phyloP scores from a whole-genome alignment of 257 asterid species.

The Scutellaria baicalensis region DNA sequence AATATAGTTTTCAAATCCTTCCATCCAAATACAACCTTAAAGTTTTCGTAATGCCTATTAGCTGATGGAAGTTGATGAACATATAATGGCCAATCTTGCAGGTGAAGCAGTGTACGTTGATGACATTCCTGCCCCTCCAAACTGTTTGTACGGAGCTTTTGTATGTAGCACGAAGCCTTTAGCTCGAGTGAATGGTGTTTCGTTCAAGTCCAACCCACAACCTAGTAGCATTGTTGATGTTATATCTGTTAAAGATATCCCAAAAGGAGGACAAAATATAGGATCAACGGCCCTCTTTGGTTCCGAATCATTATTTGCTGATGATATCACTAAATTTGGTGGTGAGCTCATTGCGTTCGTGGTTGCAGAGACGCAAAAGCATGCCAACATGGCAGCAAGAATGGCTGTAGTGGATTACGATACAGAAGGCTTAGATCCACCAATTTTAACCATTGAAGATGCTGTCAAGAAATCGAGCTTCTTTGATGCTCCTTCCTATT shows the following conservation, averaged over 20 bases:
- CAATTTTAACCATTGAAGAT: slow-evolving; percentile 68
- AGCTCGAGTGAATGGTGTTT: slow-evolving; percentile 14
- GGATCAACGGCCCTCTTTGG: background rate
- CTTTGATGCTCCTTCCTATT: slow-evolving; percentile 36
- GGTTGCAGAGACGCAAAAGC: slow-evolving; percentile 53
- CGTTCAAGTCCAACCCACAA: background rate
- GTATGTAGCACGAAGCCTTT: slow-evolving; percentile 13
- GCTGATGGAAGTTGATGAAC: too few relatives aligned
- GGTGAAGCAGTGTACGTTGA: slow-evolving; percentile 14
- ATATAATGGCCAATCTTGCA: background rate
- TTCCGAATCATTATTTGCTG: slow-evolving; percentile 10
- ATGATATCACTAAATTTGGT: background rate
- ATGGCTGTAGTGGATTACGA: slow-evolving; percentile 47
- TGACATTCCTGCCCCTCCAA: slow-evolving; percentile 17
- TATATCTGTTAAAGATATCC: slow-evolving; percentile 18
- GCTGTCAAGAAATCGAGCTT: slow-evolving; percentile 58
- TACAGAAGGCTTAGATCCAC: slow-evolving; percentile 42
- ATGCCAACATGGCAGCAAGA: slow-evolving; percentile 57
- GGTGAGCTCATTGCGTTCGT: slow-evolving; percentile 15
- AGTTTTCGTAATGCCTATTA: too few relatives aligned
- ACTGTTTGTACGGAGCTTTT: slow-evolving; percentile 13
- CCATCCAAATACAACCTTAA: too few relatives aligned
- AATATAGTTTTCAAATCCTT: too few relatives aligned
- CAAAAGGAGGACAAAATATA: slow-evolving; percentile 11
- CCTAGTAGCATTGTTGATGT: background rate